Evolutionary conservation across 176 grass and related monocot genomes (phyloP), one percentile per base, ranked within the genome.

Genomic region (Chrysopogon serrulatus): DNA sequence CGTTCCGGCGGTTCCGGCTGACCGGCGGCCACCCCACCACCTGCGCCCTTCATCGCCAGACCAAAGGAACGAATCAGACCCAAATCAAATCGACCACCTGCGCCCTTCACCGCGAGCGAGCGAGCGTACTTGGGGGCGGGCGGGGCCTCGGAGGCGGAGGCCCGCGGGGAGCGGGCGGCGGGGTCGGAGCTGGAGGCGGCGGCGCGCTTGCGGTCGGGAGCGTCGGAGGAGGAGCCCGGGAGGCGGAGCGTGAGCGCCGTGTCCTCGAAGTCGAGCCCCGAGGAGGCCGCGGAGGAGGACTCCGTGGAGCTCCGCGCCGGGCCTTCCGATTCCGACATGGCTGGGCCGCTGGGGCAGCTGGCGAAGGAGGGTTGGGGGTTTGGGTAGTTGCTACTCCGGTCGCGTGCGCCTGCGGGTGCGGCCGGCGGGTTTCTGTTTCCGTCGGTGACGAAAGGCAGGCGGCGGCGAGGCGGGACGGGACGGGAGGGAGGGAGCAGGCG

Each of bases 1-100:
- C 91, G 73, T 95, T 92, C 70, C 78, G 79, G 42, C 91, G 72
- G 84, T 68, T 86, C 16, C 79, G 23, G 32, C 87, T 78, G 65
- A 99, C 93, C 31, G 96, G 96, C 13, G 96, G 96, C 93, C 96
- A 99, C 36, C 96, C 93, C 24, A 99, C 93, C 79, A 96, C 89
- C 77, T 48, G 83, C 26, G 78, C 80, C 86, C 96, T 99, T 68
- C 34, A 41, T 23, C 54, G 9, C 19, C 76, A 32, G n/a, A 40
- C 23, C 3, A 13, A 8, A 53, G 7, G 17, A 44, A 28, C 4
- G 26, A 44, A 44, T 3, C 26, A 21, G 26, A 10, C 77, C 39
- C 57, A n/a, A 82, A 62, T 56, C 9, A 14, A 63, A 64, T 32
- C 27, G 28, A 63, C n/a, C n/a, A n/a, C n/a, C n/a, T n/a, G n/a